phyloP scores from a whole-genome alignment of 2,329 filamentous ascomycete species.

The Pseudocercospora fijiensis region DNA sequence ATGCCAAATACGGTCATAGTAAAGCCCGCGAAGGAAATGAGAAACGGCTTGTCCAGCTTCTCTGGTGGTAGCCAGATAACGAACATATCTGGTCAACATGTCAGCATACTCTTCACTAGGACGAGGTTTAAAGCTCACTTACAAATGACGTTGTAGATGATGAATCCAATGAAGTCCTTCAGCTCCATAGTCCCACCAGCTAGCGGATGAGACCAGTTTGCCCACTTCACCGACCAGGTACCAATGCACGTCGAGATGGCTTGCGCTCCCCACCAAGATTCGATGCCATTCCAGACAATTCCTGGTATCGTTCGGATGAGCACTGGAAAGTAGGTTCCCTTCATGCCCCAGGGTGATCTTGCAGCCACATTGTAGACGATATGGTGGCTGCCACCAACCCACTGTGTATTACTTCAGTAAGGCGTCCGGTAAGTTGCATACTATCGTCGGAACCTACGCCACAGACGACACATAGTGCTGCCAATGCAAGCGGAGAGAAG shows the following conservation, averaged over 20 bases:
- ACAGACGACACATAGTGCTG: constrained; percentile 19
- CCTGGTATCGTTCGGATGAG: constrained; percentile 21
- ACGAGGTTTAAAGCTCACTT: neutral
- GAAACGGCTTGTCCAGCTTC: constrained; percentile 17
- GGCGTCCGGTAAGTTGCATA: neutral
- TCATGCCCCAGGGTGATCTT: constrained; percentile 14
- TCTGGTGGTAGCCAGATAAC: constrained; percentile 20
- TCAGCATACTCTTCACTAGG: neutral
- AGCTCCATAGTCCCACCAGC: constrained; percentile 20
- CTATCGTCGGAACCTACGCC: constrained; percentile 3
- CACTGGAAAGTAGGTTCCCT: constrained; percentile 17
- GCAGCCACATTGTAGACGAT: constrained; percentile 21
- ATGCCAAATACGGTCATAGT: constrained; percentile 18
- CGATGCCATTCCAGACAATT: constrained; percentile 22
- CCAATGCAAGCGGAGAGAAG: constrained; percentile 23
- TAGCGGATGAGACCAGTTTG: constrained; percentile 18
- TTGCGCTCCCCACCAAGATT: constrained; percentile 21
- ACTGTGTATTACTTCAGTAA: constrained; percentile 2
- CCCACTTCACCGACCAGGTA: constrained; percentile 18
- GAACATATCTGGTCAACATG: constrained; percentile 4
- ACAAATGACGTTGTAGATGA: constrained; percentile 21
- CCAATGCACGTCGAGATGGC: constrained; percentile 21
- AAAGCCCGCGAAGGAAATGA: constrained; percentile 17
- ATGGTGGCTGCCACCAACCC: constrained; percentile 17
- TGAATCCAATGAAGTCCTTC: constrained; percentile 22